Evolutionary conservation across 768 basidiomycete species (phyloP).

Genomic region (Dendrothele bispora): DNA sequence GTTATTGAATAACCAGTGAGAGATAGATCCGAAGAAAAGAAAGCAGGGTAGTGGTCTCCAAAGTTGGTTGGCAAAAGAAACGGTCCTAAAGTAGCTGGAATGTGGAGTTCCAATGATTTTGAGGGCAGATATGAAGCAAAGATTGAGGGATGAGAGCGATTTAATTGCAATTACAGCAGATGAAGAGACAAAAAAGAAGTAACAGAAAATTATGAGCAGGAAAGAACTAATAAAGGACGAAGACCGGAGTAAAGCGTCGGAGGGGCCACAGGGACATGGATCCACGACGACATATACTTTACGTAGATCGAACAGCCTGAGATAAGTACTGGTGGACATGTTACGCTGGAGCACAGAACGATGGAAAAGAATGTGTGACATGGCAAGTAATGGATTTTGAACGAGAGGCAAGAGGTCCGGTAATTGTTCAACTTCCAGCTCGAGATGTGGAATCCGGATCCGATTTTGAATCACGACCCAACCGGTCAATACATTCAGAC

Average conservation of each 20-base stretch:
- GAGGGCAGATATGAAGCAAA: slow-evolving; percentile 78
- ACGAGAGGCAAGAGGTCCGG: slow-evolving; percentile 64
- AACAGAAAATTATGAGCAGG: too few relatives aligned
- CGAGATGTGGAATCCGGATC: too few relatives aligned
- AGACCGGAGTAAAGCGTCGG: too few relatives aligned
- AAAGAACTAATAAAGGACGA: too few relatives aligned
- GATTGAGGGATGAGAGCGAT: slow-evolving; percentile 49
- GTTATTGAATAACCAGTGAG: slow-evolving; percentile 25
- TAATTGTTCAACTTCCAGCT: too few relatives aligned
- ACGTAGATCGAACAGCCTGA: too few relatives aligned
- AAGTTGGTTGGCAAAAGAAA: slow-evolving; percentile 63
- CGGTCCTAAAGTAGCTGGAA: slow-evolving; percentile 18
- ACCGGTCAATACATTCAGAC: too few relatives aligned
- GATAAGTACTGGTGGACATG: slow-evolving; percentile 82
- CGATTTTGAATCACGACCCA: too few relatives aligned
- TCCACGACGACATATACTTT: too few relatives aligned
- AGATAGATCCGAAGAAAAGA: slow-evolving; percentile 42
- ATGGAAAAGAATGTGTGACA: slow-evolving; percentile 77
- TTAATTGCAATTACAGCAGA: too few relatives aligned
- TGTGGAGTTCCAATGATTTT: slow-evolving; percentile 72
- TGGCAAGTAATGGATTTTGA: slow-evolving; percentile 75
- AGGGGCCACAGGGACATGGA: too few relatives aligned
- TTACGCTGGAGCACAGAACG: slow-evolving; percentile 78
- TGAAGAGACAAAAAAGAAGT: too few relatives aligned
- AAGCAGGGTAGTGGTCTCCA: slow-evolving; percentile 47